These are phyloP conservation scores for Saccharomyces uvarum DNA, from an alignment of 1,139 yeast species.

Conservation along the genomic window DNA sequence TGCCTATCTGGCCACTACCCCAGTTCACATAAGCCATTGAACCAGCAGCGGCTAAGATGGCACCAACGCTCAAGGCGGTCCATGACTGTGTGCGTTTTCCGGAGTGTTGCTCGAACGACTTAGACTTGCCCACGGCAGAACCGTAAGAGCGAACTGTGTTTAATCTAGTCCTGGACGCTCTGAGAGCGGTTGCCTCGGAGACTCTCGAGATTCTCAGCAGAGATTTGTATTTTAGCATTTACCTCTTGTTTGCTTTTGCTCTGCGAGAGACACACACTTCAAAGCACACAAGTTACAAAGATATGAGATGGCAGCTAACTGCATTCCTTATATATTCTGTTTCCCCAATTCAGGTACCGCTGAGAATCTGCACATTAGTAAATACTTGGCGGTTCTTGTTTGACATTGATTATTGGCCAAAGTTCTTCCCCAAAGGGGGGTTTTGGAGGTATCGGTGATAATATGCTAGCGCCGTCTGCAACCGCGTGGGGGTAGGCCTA, in stretches of 20 bases:
- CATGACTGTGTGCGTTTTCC: not conserved
- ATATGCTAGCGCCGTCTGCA: not conserved
- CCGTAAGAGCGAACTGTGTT: not conserved
- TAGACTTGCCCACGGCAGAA: not conserved
- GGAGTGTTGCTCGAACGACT: not conserved
- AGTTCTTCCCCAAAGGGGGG: not conserved
- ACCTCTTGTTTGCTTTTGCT: not conserved
- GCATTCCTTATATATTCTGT: not conserved
- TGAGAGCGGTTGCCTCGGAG: not conserved
- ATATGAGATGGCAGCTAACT: not conserved
- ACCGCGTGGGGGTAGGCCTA: constrained; percentile 1
- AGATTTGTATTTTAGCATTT: not conserved
- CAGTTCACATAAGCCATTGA: not conserved
- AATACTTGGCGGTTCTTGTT: not conserved
- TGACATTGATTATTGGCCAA: not conserved
- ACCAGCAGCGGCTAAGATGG: not conserved
- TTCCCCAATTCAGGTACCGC: not conserved
- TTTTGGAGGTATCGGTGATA: not conserved
- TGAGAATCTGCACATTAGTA: not conserved
- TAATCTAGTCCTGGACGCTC: not conserved
- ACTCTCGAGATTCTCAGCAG: not conserved
- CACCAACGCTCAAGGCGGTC: not conserved
- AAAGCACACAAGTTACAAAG: not conserved
- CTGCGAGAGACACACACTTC: not conserved
- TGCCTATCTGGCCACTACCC: constrained; percentile 1